Percentiles rank a stretch among this genome's conserved stretches.
Evolutionary conservation across 2,329 filamentous ascomycete genomes (phyloP).

Genomic region (Raffaelea albimanens): DNA sequence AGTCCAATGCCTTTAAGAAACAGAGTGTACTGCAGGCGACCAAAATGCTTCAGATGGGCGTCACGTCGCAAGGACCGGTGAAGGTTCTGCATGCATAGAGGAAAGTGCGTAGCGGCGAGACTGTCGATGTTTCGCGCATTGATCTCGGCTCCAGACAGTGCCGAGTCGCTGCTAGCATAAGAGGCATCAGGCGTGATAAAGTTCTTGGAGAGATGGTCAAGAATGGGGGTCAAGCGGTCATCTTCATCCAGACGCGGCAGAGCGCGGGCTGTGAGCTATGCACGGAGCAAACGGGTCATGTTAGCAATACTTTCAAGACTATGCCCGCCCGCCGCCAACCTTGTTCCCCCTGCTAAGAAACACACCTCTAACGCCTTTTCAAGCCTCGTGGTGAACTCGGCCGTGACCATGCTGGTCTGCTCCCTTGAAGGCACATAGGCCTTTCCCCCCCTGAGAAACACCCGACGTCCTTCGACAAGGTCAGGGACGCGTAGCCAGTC

Average conservation of each 20-base stretch:
- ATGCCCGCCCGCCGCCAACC: too few species aligned
- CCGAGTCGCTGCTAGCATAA: constrained; percentile 55
- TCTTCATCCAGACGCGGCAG: constrained; percentile 92
- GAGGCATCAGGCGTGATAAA: constrained; percentile 85
- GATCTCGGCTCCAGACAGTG: constrained; percentile 62
- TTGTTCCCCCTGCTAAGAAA: neutral
- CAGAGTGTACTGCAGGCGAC: constrained; percentile 86
- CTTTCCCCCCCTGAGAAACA: constrained; percentile 70
- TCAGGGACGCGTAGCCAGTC: constrained; percentile 93
- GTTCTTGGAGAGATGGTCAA: constrained; percentile 80
- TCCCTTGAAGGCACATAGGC: constrained; percentile 85
- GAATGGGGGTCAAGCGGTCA: constrained; percentile 66
- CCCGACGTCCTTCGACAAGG: constrained; percentile 68
- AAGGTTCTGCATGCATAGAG: constrained; percentile 87
- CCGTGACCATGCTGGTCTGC: constrained; percentile 79
- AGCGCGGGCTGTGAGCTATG: constrained; percentile 74
- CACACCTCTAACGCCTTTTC: constrained; percentile 75
- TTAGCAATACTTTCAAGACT: neutral
- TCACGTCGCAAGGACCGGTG: constrained; percentile 81
- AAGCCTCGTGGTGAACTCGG: constrained; percentile 71
- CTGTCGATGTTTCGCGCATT: constrained; percentile 70
- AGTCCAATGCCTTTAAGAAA: constrained; percentile 96
- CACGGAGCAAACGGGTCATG: too few species aligned
- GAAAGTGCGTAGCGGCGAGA: constrained; percentile 72
- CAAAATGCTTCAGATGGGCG: constrained; percentile 85